phyloP scores from a whole-genome alignment of 108 stramenopile species.

The Ochromonas danica region DNA sequence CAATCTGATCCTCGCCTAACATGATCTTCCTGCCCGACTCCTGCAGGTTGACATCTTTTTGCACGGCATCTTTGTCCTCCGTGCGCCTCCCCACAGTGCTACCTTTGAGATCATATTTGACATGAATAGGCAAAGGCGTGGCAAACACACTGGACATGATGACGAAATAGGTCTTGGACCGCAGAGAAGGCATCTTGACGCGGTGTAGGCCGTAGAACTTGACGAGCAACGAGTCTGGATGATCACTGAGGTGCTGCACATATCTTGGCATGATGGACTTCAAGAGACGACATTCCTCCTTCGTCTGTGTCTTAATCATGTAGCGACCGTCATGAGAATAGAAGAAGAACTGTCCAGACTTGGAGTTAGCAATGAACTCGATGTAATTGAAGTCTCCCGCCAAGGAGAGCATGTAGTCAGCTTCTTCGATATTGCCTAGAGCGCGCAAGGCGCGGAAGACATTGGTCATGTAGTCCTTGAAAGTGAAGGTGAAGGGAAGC shows the following conservation, averaged over 20 bases:
- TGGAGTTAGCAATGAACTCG: conserved; percentile 97
- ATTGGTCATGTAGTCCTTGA: conserved; percentile 81
- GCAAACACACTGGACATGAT: conserved; percentile 46
- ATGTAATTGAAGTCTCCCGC: conserved; percentile 96
- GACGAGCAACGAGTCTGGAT: conserved; percentile 43
- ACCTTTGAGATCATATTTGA: conserved; percentile 49
- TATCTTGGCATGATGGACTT: conserved; percentile 41
- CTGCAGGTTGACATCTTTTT: conserved; percentile 48
- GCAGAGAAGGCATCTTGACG: neutral
- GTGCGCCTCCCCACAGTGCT: conserved; percentile 41
- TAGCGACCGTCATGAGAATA: conserved; percentile 88
- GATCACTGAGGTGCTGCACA: conserved; percentile 38
- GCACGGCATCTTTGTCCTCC: conserved; percentile 44
- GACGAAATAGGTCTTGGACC: conserved; percentile 39
- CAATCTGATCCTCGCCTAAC: conserved; percentile 36
- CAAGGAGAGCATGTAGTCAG: conserved; percentile 85
- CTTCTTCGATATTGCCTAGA: conserved; percentile 75
- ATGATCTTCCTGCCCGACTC: conserved; percentile 30
- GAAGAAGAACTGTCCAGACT: conserved; percentile 97
- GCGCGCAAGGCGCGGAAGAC: conserved; percentile 81
- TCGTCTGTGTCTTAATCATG: conserved; percentile 51
- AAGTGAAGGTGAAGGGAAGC: conserved; percentile 91
- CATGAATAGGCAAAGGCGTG: conserved; percentile 19
- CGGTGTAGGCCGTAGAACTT: conserved; percentile 50
- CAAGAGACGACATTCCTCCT: conserved; percentile 42